Conservation (phyloP, 179 eudicot species). For the Corrigiola litoralis region DNA sequence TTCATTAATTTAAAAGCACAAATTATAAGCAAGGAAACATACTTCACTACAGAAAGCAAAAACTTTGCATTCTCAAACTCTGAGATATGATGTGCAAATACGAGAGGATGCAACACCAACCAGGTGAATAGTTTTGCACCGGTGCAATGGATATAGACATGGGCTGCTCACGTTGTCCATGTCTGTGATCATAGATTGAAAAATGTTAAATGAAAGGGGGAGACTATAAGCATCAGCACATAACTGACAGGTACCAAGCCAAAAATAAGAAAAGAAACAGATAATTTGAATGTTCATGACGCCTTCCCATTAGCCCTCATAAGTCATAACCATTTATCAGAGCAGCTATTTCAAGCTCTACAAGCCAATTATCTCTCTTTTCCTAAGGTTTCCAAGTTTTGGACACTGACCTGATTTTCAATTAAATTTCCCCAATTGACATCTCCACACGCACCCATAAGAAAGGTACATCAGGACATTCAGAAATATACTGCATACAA, state of each 20-base stretch:
- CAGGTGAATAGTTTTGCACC: conserved; percentile 82
- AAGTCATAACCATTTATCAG: too few species aligned
- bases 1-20: conserved; percentile 20
- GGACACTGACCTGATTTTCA: too few species aligned
- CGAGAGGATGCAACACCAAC: conserved; percentile 44
- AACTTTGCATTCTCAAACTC: conserved; percentile 4
- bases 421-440: too few species aligned
- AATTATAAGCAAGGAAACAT: conserved; percentile 21
- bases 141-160: conserved; percentile 69
- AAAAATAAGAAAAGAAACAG: background rate
- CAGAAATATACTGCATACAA: too few species aligned
- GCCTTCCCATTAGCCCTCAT: too few species aligned
- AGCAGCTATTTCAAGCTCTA: too few species aligned
- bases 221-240: background rate
- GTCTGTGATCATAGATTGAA: conserved; percentile 25
- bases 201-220: background rate
- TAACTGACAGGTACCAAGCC: background rate
- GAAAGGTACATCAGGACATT: too few species aligned
- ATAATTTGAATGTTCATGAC: background rate
- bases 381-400: too few species aligned
- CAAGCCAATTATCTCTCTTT: too few species aligned
- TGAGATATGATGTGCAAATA: conserved; percentile 12
- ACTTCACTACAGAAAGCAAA: conserved; percentile 14
- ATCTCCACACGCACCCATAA: too few species aligned
- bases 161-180: conserved; percentile 59